Percentiles rank a stretch among this genome's conserved stretches.
Evolutionary conservation across 305 asterid genomes (phyloP).

Genomic region (Fraxinus paxiana): DNA sequence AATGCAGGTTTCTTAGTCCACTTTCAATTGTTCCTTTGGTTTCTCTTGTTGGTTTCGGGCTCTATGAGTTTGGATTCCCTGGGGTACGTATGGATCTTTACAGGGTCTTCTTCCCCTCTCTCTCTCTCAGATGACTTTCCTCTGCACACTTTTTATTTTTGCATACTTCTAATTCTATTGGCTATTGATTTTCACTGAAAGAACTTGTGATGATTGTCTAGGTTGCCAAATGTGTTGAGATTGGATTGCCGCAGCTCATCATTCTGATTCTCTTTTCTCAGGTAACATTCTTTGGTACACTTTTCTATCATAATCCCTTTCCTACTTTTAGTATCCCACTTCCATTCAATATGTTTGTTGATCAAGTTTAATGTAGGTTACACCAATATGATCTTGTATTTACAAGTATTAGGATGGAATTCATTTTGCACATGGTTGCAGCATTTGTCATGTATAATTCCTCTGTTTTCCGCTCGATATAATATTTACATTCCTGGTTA

Average conservation of each 20-base stretch:
- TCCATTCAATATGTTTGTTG: background rate
- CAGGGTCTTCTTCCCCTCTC: background rate
- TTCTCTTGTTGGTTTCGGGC: slow-evolving; percentile 75
- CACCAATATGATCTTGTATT: background rate
- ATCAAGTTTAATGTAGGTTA: background rate
- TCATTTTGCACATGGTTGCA: background rate
- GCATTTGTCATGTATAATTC: background rate
- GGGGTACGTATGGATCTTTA: slow-evolving; percentile 44
- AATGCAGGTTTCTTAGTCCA: slow-evolving; percentile 49
- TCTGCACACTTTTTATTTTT: background rate
- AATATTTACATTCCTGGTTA: background rate
- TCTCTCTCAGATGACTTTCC: background rate
- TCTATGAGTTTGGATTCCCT: slow-evolving; percentile 67
- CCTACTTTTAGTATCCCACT: background rate
- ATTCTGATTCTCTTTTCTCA: slow-evolving; percentile 39
- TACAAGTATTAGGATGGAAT: background rate
- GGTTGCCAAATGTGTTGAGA: slow-evolving; percentile 50
- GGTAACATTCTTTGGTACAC: slow-evolving; percentile 23
- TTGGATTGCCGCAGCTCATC: slow-evolving; percentile 49
- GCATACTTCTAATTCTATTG: background rate
- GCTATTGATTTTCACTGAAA: background rate
- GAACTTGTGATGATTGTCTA: slow-evolving; percentile 18
- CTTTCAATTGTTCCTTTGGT: slow-evolving; percentile 84
- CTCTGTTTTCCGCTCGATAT: background rate
- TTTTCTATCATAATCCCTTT: background rate